Conservation (phyloP, 495 filamentous ascomycete genomes). For the Aspergillus diversus region DNA sequence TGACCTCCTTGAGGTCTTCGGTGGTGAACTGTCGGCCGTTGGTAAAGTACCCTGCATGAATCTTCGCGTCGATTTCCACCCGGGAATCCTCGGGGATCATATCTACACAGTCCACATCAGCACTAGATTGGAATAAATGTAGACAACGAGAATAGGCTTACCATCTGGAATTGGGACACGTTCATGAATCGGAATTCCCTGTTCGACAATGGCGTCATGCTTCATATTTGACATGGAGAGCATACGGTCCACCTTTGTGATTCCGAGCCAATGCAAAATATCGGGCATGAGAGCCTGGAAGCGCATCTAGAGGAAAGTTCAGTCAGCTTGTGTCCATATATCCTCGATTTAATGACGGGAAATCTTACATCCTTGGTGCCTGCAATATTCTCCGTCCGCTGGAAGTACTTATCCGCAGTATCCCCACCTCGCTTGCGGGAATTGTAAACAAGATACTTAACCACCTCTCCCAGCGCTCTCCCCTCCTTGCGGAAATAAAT, state of each 20-base stretch:
- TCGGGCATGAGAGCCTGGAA: slow-evolving; percentile 96
- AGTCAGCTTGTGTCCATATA: not conserved
- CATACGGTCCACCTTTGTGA: slow-evolving; percentile 94
- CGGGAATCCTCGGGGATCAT: slow-evolving; percentile 88
- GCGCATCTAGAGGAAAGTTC: slow-evolving; percentile 60
- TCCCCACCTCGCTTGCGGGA: slow-evolving; percentile 73
- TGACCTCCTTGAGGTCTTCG: slow-evolving; percentile 77
- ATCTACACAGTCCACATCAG: slow-evolving; percentile 34
- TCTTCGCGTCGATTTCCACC: slow-evolving; percentile 94
- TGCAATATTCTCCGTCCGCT: slow-evolving; percentile 90
- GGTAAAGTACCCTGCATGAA: slow-evolving; percentile 86
- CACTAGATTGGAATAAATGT: not conserved
- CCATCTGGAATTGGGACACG: slow-evolving; percentile 81
- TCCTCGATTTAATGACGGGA: not conserved
- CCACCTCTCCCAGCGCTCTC: slow-evolving; percentile 84
- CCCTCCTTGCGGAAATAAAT: slow-evolving; percentile 97
- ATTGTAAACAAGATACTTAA: slow-evolving; percentile 93
- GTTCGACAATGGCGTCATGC: slow-evolving; percentile 89
- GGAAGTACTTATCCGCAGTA: slow-evolving; percentile 89
- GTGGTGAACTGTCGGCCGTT: slow-evolving; percentile 83
- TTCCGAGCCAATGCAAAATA: slow-evolving; percentile 91
- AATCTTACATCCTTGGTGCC: slow-evolving; percentile 68
- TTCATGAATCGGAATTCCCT: slow-evolving; percentile 88
- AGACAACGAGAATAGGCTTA: not conserved
- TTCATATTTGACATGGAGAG: slow-evolving; percentile 97